A percentile compares a stretch with the other conserved stretches of the same genome.
These are phyloP conservation scores for Aspergillus nidulans DNA, from an alignment of 495 filamentous ascomycete species.

Conservation along the genomic window DNA sequence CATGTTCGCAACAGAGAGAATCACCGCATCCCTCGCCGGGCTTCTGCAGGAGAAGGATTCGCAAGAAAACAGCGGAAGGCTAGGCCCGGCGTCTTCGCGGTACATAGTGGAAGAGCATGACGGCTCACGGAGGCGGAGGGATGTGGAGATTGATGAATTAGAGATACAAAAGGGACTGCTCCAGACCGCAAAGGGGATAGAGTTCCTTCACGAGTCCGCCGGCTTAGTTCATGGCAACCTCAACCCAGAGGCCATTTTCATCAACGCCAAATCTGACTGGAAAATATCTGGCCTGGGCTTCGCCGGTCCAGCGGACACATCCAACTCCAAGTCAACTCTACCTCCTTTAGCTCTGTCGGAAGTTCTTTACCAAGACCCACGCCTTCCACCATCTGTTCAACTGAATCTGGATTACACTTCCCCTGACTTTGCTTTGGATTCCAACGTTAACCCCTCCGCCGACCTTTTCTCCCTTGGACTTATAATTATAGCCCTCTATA, in stretches of 20 bases:
- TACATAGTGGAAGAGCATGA: conserved; percentile 79
- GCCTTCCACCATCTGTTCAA: conserved; percentile 78
- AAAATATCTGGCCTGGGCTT: conserved; percentile 94
- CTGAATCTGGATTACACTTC: conserved; percentile 89
- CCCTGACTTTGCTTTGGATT: conserved; percentile 89
- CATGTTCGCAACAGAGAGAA: conserved; percentile 90
- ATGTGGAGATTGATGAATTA: conserved; percentile 92
- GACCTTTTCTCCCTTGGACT: conserved; percentile 94
- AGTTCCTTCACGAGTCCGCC: conserved; percentile 96
- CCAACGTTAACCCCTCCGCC: conserved; percentile 68
- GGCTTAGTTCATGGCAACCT: conserved; percentile 90
- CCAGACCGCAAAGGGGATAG: conserved; percentile 88
- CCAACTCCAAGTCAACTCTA: conserved; percentile 62
- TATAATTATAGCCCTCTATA: conserved; percentile 84
- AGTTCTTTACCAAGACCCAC: conserved; percentile 77
- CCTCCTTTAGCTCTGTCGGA: conserved; percentile 76
- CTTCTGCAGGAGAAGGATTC: conserved; percentile 86
- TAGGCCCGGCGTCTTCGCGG: conserved; percentile 66
- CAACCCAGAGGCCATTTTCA: conserved; percentile 89
- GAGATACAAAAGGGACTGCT: conserved; percentile 95
- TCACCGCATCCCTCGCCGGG: conserved; percentile 81
- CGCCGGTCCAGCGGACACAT: conserved; percentile 68
- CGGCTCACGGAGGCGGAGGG: conserved; percentile 66
- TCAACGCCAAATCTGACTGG: conserved; percentile 98
- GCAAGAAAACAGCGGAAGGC: conserved; percentile 59